Evolutionary conservation across 2,329 filamentous ascomycete species (phyloP).

Genomic region (Aureobasidium sp.): DNA sequence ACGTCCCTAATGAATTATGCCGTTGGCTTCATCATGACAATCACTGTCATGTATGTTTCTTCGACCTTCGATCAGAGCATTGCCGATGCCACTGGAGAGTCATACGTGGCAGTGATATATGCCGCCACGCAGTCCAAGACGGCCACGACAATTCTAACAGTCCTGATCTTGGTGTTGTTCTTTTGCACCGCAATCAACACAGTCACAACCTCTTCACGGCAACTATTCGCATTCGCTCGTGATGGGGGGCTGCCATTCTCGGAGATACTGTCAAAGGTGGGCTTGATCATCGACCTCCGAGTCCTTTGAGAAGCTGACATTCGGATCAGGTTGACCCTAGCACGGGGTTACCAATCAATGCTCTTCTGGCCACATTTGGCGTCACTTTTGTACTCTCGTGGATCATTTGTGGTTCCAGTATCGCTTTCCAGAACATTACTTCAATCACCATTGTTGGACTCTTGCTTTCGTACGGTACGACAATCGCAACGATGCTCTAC

Average conservation of each 20-base stretch:
- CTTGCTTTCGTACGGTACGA: slow-evolving; percentile 20
- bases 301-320: slow-evolving; percentile 12
- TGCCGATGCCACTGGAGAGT: slow-evolving; percentile 24
- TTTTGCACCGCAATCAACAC: slow-evolving; percentile 22
- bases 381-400: slow-evolving; percentile 20
- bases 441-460: slow-evolving; percentile 20
- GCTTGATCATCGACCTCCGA: too few relatives aligned
- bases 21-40: slow-evolving; percentile 21
- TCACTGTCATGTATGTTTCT: slow-evolving; percentile 28
- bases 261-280: slow-evolving; percentile 13
- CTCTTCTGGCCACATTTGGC: background rate
- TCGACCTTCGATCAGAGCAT: slow-evolving; percentile 25
- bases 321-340: slow-evolving; percentile 21
- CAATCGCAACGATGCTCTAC: slow-evolving; percentile 19
- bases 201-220: slow-evolving; percentile 25
- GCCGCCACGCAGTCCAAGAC: slow-evolving; percentile 23
- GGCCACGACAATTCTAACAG: slow-evolving; percentile 22
- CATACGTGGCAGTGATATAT: slow-evolving; percentile 24
- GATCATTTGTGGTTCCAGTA: slow-evolving; percentile 23
- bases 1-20: slow-evolving; percentile 21
- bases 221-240: slow-evolving; percentile 20
- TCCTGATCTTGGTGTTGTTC: slow-evolving; percentile 17
- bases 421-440: slow-evolving; percentile 21
- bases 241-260: slow-evolving; percentile 21
- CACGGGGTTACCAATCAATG: slow-evolving; percentile 10